A percentile compares a stretch with the other conserved stretches of the same genome.
Evolutionary conservation across 106 monocot genomes (phyloP).

Genomic region (Alisma plantagoaquatica): DNA sequence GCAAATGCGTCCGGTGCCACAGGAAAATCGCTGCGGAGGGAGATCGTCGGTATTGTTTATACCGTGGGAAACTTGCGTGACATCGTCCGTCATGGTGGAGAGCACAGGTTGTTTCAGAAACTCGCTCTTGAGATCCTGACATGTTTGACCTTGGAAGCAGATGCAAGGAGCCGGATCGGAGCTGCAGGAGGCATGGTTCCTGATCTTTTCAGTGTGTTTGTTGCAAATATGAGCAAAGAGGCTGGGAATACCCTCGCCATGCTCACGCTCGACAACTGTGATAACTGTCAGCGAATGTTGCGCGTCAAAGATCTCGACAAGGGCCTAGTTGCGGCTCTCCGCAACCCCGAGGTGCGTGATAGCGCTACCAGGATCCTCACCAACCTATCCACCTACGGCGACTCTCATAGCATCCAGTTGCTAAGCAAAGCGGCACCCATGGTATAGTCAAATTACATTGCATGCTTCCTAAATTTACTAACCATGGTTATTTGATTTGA

Average conservation of each 20-base stretch:
- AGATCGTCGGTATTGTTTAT: conserved; percentile 62
- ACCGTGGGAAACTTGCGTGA: conserved; percentile 51
- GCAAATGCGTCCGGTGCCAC: conserved; percentile 27
- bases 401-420: background rate
- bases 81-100: conserved; percentile 29
- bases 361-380: conserved; percentile 39
- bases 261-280: conserved; percentile 45
- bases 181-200: conserved; percentile 22
- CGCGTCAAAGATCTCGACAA: conserved; percentile 19
- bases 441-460: too few species aligned
- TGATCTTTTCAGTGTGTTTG: conserved; percentile 26
- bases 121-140: conserved; percentile 56
- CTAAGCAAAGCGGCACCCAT: conserved; percentile 29
- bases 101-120: conserved; percentile 27
- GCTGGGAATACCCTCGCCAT: conserved; percentile 71
- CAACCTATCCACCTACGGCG: conserved; percentile 44
- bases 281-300: conserved; percentile 40
- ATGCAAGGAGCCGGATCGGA: conserved; percentile 43
- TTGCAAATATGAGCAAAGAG: background rate
- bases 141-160: conserved; percentile 48
- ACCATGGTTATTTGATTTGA: too few species aligned
- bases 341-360: conserved; percentile 14
- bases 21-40: conserved; percentile 29
- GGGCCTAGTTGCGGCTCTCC: conserved; percentile 22
- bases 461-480: too few species aligned